Percentiles rank a stretch among this genome's conserved stretches.
phyloP scores from a whole-genome alignment of 129 eudicot genomes.

The Centella asiatica region DNA sequence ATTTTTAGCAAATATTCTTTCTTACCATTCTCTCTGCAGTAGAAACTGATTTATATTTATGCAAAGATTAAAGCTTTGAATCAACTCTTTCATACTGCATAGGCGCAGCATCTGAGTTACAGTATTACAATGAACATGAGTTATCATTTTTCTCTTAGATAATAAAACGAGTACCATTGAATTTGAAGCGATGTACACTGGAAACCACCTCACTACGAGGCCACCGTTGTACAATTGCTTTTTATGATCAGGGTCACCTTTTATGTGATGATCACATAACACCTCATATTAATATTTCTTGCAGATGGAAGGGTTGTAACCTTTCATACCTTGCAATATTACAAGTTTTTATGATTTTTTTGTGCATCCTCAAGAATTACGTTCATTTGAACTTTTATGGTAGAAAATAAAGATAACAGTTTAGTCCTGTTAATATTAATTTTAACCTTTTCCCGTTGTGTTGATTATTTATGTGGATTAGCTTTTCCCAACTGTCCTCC shows the following conservation, averaged over 20 bases:
- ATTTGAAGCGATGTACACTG: constrained; percentile 2
- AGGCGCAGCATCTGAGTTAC: neutral
- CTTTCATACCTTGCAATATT: neutral
- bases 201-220: neutral
- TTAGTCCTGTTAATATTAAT: too few relatives aligned
- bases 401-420: too few relatives aligned
- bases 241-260: neutral
- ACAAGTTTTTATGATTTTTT: neutral
- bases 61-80: too few relatives aligned
- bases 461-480: too few relatives aligned
- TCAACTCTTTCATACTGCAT: neutral
- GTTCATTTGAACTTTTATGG: too few relatives aligned
- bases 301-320: neutral
- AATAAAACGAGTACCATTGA: neutral
- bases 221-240: neutral
- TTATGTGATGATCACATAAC: neutral
- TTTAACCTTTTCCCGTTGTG: too few relatives aligned
- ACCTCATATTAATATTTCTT: neutral
- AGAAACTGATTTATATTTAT: neutral
- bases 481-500: neutral
- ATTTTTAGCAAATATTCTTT: neutral
- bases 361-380: too few relatives aligned
- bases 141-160: neutral
- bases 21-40: neutral
- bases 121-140: neutral